These are phyloP conservation scores for Penicillium expansum DNA, from an alignment of 2,329 filamentous ascomycete genomes.

Conservation along the genomic window DNA sequence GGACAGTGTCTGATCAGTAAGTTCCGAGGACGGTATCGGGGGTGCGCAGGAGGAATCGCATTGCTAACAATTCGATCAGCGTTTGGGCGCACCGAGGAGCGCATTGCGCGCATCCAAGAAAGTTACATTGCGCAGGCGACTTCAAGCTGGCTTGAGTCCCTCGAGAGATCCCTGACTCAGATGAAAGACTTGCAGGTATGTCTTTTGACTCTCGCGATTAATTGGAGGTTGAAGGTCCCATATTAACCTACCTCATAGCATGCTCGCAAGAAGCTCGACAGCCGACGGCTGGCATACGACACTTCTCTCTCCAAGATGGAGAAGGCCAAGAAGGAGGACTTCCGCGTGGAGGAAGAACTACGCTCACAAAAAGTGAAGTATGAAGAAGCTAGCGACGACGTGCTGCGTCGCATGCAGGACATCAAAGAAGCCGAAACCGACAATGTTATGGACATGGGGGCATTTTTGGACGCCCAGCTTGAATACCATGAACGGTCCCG, in stretches of 20 bases:
- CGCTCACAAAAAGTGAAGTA: conserved; percentile 91
- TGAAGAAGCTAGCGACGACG: conserved; percentile 91
- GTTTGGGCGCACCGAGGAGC: conserved; percentile 83
- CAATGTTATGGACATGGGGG: conserved; percentile 72
- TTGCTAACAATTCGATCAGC: conserved; percentile 43
- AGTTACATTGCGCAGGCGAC: conserved; percentile 75
- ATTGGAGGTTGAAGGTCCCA: background rate
- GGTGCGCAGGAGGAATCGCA: background rate
- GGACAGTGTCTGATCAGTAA: conserved; percentile 76
- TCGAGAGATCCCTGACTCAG: conserved; percentile 84
- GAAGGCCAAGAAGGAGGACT: conserved; percentile 91
- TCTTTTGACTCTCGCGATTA: background rate
- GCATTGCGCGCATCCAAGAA: conserved; percentile 81
- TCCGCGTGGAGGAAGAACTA: conserved; percentile 87
- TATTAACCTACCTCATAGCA: conserved; percentile 46
- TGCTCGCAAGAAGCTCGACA: conserved; percentile 91
- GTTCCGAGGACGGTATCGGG: conserved; percentile 25
- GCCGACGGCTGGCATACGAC: conserved; percentile 83
- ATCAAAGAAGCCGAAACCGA: conserved; percentile 90
- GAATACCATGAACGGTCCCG: conserved; percentile 88
- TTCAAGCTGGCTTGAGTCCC: conserved; percentile 81
- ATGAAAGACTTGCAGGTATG: conserved; percentile 96
- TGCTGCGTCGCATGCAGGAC: conserved; percentile 88
- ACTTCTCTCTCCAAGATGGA: conserved; percentile 85
- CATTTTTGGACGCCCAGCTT: conserved; percentile 84